Percentiles rank a stretch among this genome's conserved stretches.
Evolutionary conservation across 1,139 yeast species (phyloP).

Genomic region (Nadsonia starkeyi-henricii): DNA sequence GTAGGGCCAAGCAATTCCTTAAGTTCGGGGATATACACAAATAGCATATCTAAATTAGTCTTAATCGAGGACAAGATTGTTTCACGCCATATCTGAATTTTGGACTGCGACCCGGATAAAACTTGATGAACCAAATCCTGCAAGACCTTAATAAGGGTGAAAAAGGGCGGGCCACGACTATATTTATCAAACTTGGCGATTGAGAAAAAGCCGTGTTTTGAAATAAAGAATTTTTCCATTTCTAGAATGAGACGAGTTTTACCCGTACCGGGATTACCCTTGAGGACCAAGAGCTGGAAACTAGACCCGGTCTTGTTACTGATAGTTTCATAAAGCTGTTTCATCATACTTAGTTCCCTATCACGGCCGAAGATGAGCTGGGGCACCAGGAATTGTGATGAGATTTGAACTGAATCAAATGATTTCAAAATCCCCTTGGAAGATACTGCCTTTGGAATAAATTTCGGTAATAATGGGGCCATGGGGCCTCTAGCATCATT

Average conservation of each 20-base stretch:
- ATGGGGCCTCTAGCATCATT: slow-evolving; percentile 2
- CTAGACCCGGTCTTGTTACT: slow-evolving; percentile 15
- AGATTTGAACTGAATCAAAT: slow-evolving; percentile 9
- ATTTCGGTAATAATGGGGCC: neutral
- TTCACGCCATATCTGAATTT: slow-evolving; percentile 32
- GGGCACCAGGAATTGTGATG: slow-evolving; percentile 21
- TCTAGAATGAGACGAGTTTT: slow-evolving; percentile 34
- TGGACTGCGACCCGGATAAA: slow-evolving; percentile 28
- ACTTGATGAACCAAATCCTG: slow-evolving; percentile 32
- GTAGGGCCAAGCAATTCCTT: slow-evolving; percentile 32
- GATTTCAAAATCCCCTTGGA: neutral
- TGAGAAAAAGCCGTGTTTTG: slow-evolving; percentile 29
- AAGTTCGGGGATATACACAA: slow-evolving; percentile 34
- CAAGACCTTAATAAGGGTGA: slow-evolving; percentile 26
- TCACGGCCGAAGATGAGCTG: slow-evolving; percentile 29
- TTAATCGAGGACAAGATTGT: slow-evolving; percentile 29
- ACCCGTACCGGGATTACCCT: slow-evolving; percentile 38
- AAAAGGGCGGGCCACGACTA: slow-evolving; percentile 24
- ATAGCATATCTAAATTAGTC: slow-evolving; percentile 32
- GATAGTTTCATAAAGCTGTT: slow-evolving; percentile 19
- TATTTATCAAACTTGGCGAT: slow-evolving; percentile 31
- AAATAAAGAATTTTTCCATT: slow-evolving; percentile 27
- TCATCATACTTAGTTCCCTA: slow-evolving; percentile 21
- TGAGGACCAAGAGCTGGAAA: slow-evolving; percentile 25
- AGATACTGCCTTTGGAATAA: neutral